Percentiles rank a stretch among this genome's conserved stretches.
These are phyloP conservation scores for Silybum marianum DNA, from an alignment of 129 eudicot genomes.

Conservation along the genomic window DNA sequence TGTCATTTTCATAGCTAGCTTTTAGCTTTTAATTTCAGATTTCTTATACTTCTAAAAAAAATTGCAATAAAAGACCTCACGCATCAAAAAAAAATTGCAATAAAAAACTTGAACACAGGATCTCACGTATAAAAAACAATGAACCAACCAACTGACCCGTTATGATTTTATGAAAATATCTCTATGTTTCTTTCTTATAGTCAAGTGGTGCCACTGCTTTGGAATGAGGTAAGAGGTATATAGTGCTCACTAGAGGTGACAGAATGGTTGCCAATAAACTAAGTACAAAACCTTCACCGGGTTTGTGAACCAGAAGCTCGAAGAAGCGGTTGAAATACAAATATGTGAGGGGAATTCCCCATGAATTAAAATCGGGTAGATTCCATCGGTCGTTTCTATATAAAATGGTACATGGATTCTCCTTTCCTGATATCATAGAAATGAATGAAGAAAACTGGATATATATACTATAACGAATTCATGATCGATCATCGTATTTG, in stretches of 20 bases:
- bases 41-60: no score
- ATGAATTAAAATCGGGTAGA: constrained; percentile 48
- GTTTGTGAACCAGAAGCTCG: constrained; percentile 65
- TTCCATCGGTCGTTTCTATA: constrained; percentile 60
- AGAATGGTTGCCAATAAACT: constrained; percentile 52
- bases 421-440: constrained; percentile 34
- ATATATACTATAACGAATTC: background rate
- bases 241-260: constrained; percentile 52
- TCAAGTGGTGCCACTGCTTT: no score
- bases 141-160: no score
- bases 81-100: no score
- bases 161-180: no score
- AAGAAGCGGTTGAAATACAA: constrained; percentile 59
- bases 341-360: constrained; percentile 57
- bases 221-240: background rate
- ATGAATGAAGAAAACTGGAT: background rate
- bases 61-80: no score
- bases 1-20: no score
- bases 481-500: background rate
- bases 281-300: constrained; percentile 56
- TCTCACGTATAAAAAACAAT: no score
- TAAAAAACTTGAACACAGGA: no score
- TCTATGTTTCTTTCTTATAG: no score
- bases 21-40: no score
- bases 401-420: constrained; percentile 55